phyloP scores from a whole-genome alignment of 345 rosid genomes.

The Populus nigra region DNA sequence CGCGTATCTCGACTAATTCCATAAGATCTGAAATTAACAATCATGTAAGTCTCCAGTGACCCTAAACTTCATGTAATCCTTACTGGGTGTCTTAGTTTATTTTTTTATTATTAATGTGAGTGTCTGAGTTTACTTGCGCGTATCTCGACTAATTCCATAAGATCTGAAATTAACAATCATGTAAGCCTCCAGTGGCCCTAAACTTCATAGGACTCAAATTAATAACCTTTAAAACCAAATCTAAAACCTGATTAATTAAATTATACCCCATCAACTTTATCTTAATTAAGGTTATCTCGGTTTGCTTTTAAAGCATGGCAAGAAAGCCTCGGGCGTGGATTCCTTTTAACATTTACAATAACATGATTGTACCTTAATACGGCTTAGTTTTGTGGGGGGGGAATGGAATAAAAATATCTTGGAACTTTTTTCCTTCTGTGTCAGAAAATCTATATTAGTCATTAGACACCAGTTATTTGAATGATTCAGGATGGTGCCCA shows the following conservation, averaged over 20 bases:
- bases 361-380: not conserved
- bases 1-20: rapidly evolving
- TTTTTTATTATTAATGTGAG: no score
- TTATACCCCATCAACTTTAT: no score
- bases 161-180: no score
- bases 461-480: not conserved
- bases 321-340: not conserved
- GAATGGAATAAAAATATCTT: not conserved
- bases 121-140: rapidly evolving
- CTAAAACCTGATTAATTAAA: no score
- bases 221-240: no score
- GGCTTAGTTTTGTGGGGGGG: not conserved
- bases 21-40: no score
- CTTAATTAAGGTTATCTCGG: no score
- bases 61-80: no score
- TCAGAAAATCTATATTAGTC: not conserved
- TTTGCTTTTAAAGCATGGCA: not conserved
- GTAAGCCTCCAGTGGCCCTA: no score
- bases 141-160: no score
- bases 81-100: rapidly evolving
- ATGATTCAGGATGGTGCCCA: not conserved
- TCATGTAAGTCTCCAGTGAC: no score
- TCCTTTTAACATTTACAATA: not conserved
- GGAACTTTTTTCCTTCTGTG: not conserved
- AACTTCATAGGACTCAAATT: no score